phyloP scores from a whole-genome alignment of 1,284 basidiomycete species.

The Ceratobasidium sp. region DNA sequence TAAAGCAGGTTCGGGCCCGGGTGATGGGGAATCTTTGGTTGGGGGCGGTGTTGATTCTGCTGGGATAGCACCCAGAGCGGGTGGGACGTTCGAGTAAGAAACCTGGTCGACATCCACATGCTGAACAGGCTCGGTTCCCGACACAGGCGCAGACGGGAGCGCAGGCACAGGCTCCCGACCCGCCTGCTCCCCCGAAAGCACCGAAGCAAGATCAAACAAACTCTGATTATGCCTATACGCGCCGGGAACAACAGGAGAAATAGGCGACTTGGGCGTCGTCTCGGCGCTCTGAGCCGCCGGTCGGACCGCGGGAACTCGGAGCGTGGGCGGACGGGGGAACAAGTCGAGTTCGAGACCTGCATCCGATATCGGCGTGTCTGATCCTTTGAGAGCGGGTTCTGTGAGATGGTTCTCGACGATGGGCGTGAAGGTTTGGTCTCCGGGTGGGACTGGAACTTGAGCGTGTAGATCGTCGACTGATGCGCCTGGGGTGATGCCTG shows the following conservation, averaged over 20 bases:
- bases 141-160: too few species aligned
- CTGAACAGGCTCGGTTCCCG: too few species aligned
- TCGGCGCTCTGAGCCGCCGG: neutral
- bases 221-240: neutral
- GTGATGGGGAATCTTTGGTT: too few species aligned
- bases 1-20: too few species aligned
- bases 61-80: too few species aligned
- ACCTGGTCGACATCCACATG: too few species aligned
- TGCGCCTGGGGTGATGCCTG: neutral
- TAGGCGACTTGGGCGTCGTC: neutral
- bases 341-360: neutral
- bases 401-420: neutral
- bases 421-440: neutral
- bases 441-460: too few species aligned
- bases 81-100: too few species aligned
- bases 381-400: neutral
- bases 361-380: too few species aligned
- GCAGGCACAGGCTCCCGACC: too few species aligned
- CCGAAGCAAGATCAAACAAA: neutral
- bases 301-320: neutral
- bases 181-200: neutral
- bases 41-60: too few species aligned
- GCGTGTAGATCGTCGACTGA: neutral
- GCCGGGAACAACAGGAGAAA: neutral
- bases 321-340: neutral